phyloP scores from a whole-genome alignment of 148 eudicot species.

The Rheum nobile region DNA sequence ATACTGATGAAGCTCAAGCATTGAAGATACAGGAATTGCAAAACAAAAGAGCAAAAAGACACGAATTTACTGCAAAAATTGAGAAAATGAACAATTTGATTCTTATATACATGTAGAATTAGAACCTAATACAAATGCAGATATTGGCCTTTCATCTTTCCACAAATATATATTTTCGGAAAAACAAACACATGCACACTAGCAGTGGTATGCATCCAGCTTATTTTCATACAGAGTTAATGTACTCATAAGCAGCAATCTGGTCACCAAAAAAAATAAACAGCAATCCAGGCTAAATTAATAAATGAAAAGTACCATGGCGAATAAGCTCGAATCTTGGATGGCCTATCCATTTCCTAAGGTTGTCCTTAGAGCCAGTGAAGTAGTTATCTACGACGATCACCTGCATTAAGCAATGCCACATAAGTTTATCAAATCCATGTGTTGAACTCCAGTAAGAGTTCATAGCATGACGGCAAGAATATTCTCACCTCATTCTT shows the following conservation, averaged over 20 bases:
- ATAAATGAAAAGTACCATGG: constrained; percentile 58
- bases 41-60: background rate
- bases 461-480: background rate
- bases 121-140: background rate
- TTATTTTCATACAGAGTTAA: background rate
- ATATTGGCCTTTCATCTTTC: background rate
- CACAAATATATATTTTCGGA: background rate
- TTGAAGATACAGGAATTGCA: background rate
- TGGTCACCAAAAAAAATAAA: too few relatives aligned
- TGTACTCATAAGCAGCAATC: background rate
- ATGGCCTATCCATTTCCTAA: constrained; percentile 80
- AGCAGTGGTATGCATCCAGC: background rate
- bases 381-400: constrained; percentile 85
- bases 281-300: constrained; percentile 15
- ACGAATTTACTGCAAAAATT: background rate
- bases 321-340: constrained; percentile 94
- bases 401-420: constrained; percentile 31
- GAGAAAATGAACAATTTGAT: background rate
- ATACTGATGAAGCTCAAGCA: background rate
- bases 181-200: background rate
- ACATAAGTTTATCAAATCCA: background rate
- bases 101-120: too few relatives aligned
- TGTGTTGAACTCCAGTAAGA: background rate
- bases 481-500: constrained; percentile 62
- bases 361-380: constrained; percentile 88